Base-by-base conservation (phyloP, 78 protist genomes). In the Polysphondylium violaceum region DNA sequence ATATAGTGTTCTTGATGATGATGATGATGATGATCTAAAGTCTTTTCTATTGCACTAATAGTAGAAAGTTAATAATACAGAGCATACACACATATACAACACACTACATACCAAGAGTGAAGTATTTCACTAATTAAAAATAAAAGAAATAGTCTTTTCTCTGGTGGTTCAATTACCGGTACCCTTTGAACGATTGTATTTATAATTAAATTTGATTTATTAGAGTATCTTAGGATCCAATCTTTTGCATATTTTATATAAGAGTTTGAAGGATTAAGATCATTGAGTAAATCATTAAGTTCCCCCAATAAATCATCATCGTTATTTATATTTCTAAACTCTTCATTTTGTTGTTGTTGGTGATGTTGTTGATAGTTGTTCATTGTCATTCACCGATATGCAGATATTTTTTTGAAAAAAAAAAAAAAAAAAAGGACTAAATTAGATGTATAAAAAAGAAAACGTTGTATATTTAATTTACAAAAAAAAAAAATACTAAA, bases 81-180 rank as follows among this genome's bases (percentile, higher is more conserved):
- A 25, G 8, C 14, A 14, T 63, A 36, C 2, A 3, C 17, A 2
- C 11, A 11, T n/a, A 16, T 63, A n/a, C n/a, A n/a, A n/a, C n/a
- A n/a, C n/a, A n/a, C n/a, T 14, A 36, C 72, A 8, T 64, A 71
- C 77, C 61, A 29, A 71, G 50, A 71, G 19, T 71, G 77, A 50
- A 71, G 50, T 31, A 71, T 38, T 50, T 71, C 77, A 27, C 35
- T 71, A 29, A 71, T 31, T 71, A 71, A 47, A 71, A 47, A 71
- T 31, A 71, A 29, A 16, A 71, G 29, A 35, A 29, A 71, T 71
- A 71, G 0, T 71, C 23, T 71, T 31, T 71, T 50, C 23, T 71
- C 77, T 12, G 77, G 77, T 19, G 63, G 63, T 17, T 33, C 19
- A 31, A 71, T 16, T 25, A 50, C 61, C 31, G 61, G 19, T 31